Percentiles rank a stretch among this genome's conserved stretches.
Evolutionary conservation across 139 green algal genomes (phyloP).

Genomic region (Picochlorum sp.): DNA sequence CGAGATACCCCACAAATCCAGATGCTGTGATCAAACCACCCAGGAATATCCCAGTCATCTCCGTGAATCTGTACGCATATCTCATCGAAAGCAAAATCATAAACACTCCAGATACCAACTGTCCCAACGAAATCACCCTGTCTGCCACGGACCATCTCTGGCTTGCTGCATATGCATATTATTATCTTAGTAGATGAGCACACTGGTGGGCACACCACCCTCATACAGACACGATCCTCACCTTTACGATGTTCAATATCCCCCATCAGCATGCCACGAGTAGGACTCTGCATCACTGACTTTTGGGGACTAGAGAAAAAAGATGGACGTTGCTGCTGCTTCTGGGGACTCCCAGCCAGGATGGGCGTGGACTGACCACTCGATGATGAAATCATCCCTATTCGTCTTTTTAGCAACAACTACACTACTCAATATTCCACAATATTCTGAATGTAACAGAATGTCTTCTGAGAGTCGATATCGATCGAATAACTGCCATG

Average conservation of each 20-base stretch:
- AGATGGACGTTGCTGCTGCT: too few relatives aligned
- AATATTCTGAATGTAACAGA: too few relatives aligned
- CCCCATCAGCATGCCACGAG: constrained; percentile 8
- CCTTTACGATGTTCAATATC: constrained; percentile 6
- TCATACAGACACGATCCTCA: neutral
- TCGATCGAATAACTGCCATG: too few relatives aligned
- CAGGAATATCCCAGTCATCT: constrained; percentile 19
- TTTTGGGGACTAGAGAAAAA: constrained; percentile 1
- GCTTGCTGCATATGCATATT: constrained; percentile 2
- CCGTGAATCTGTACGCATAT: constrained; percentile 19
- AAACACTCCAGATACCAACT: constrained; percentile 4
- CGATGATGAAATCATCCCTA: too few relatives aligned
- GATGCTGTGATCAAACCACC: constrained; percentile 5
- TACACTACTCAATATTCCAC: too few relatives aligned
- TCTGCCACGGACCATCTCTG: constrained; percentile 3
- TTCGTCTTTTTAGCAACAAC: too few relatives aligned
- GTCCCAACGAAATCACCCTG: neutral
- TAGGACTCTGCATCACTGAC: neutral
- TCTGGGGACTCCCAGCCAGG: too few relatives aligned
- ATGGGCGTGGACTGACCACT: too few relatives aligned
- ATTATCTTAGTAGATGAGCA: too few relatives aligned
- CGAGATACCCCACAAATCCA: constrained; percentile 16
- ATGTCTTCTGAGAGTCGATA: too few relatives aligned
- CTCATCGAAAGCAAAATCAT: constrained; percentile 22
- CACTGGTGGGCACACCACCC: too few relatives aligned